Base-by-base conservation (phyloP, 768 basidiomycete species). In the Mrakia gelida region DNA sequence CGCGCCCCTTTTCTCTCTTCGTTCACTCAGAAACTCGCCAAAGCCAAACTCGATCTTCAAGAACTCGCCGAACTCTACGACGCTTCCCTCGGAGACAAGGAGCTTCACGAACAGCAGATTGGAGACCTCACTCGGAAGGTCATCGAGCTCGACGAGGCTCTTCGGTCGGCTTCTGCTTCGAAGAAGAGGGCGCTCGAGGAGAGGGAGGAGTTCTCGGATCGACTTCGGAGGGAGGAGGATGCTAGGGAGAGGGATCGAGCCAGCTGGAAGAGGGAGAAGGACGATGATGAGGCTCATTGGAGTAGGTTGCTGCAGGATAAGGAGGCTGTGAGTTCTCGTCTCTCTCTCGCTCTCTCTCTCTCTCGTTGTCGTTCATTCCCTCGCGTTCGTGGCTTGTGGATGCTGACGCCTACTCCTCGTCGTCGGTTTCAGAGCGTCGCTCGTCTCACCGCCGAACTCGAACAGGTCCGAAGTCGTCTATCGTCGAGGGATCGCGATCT, bases 401-500 rank as follows among this genome's bases (percentile, higher is more conserved):
- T 28, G n/a, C 45, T 59, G n/a, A n/a, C 32, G 0, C 13, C 28
- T 3, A 18, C 10, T 32, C 68, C 49, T 2, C 7, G 16, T 52
- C 18, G 49, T 65, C 23, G 15, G 26, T 0, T 59, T 65, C 74
- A 82, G 81, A 73, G 67, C 63, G 80, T 81, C 67, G 43, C 75
- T 23, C 81, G 83, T 2, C 76, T 84, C 16, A 76, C 79, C 9
- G 28, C 79, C 5, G 84, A 85, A 28, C 62, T 85, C 18, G 82
- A 84, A 18, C 78, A 82, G 23, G 80, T 83, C n/a, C 79, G 83
- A 49, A 80, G 81, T 16, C 85, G 91, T 13, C 87, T 97, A 0
- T 85, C 86, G 3, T 89, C 91, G 80, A 89, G 93, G 54, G 93
- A 95, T 78, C 82, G 86, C 0, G 95, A 98, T 81, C 85, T 98